These are phyloP conservation scores for Amauroascus verrucosus DNA, from an alignment of 2,329 filamentous ascomycete species.

Conservation along the genomic window DNA sequence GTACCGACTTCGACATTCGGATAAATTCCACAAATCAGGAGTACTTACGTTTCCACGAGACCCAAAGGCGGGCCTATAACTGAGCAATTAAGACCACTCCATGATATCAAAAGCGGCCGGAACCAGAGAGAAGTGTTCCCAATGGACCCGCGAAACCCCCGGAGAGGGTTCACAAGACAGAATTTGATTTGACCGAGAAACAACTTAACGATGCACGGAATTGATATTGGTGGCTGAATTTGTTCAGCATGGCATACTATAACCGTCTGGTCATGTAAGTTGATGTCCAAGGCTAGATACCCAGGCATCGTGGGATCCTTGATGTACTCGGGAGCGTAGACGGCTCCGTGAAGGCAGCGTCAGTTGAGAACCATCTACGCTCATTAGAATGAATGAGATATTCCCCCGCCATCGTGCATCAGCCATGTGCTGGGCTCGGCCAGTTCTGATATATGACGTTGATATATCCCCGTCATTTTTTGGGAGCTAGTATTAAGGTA, in stretches of 20 bases:
- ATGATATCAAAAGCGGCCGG: neutral
- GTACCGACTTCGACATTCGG: conserved; percentile 2
- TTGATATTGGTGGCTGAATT: neutral
- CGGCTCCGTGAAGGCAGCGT: no score
- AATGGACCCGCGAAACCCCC: neutral
- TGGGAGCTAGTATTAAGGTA: neutral
- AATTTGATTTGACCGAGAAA: neutral
- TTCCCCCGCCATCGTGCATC: neutral
- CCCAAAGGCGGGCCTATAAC: neutral
- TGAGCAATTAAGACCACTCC: neutral
- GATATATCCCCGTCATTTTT: neutral
- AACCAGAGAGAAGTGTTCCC: neutral
- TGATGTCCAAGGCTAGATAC: no score
- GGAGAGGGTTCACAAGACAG: neutral
- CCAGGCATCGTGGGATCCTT: no score
- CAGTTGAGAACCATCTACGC: no score
- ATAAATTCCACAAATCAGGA: conserved; percentile 9
- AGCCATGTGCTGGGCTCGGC: neutral
- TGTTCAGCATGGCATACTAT: neutral
- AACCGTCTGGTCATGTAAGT: neutral
- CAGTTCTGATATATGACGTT: neutral
- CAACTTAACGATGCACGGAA: neutral
- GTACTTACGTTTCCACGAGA: neutral
- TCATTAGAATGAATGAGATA: neutral
- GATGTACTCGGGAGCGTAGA: no score